Base-by-base conservation (phyloP, 305 asterid species). In the Coffea humblotiana region DNA sequence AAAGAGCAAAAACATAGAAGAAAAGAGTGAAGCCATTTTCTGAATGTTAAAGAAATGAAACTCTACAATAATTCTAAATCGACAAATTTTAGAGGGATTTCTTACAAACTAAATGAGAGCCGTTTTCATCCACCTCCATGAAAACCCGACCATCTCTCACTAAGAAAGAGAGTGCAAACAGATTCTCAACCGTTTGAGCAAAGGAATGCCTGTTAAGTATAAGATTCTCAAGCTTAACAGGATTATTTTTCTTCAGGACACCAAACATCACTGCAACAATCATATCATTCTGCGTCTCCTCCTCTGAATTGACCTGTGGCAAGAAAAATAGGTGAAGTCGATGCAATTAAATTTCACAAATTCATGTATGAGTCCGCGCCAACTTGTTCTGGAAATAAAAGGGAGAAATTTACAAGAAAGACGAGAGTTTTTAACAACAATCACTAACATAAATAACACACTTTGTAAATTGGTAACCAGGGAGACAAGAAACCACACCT, bases 161-260 rank as follows among this genome's bases (percentile, higher is more conserved):
- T 77, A 92, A 81, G 86, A 91, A 91, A 7, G 96, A 91, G 71
- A 92, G 67, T 10, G 91, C 89, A 77, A 92, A 91, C 27, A 92
- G 58, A 79, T 91, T 91, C 76, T 92, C 97, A 15, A 92, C 79
- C 10, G 91, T 91, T 81, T 90, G 91, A 58, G 92, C 91, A 80
- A 91, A 92, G 48, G 91, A 92, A 48, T n/a, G 35, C 77, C 84
- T 80, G 84, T 86, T 88, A 75, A 90, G 43, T 21, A 92, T 70
- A 72, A 92, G 84, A 81, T 84, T 88, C 72, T 90, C 92, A 56
- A 88, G 84, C 76, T 73, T 68, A 35, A 83, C 88, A 64, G 35
- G 82, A 52, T 79, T 84, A 80, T 86, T 75, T 79, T 76, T 80
- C 82, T 77, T 88, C 47, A 92, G 71, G 71, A 80, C 72, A 71